Base-by-base conservation (phyloP, 108 stramenopile species). In the Skeletonema costatum region DNA sequence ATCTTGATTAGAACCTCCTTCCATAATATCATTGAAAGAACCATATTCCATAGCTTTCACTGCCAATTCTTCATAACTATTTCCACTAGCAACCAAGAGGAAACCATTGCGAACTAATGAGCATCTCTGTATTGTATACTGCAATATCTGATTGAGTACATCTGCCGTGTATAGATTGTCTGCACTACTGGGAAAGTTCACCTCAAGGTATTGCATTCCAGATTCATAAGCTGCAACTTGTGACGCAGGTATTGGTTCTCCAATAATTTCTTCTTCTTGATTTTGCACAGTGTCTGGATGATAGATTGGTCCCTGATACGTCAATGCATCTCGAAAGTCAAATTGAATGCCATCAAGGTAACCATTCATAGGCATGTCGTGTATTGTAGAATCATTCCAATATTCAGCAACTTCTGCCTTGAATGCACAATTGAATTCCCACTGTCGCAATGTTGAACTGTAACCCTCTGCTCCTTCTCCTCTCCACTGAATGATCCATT, bases 161-260 rank as follows among this genome's bases (percentile, higher is more conserved):
- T 17, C 35, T n/a, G 29, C 32, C 17, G 51, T 56, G 8, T 46
- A 13, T 2, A 60, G 19, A 29, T 56, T 58, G 3, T n/a, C 59
- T 31, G 35, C 32, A 6, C 19, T 33, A 14, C 32, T 21, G 32
- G 66, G 50, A 25, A 31, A 32, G 16, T 65, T 59, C 13, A 78
- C 58, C 17, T 33, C 70, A n/a, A 89, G 66, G 41, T 89, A 93
- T 71, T 95, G 94, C 89, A 95, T 90, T 16, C 89, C 90, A 36
- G 89, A 86, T 68, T 95, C 89, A 64, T 90, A 76, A 1, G 76
- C 67, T 42, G 63, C 25, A n/a, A 67, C 67, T 31, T 76, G 81
- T 19, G 77, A 53, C 12, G 59, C 38, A 4, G 63, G 63, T 7
- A 78, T 70, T 16, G 77, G 63, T 21, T 78, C 77, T 56, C 16